A percentile compares a stretch with the other conserved stretches of the same genome.
These are phyloP conservation scores for Boletus vermiculosoides DNA, from an alignment of 768 basidiomycete genomes.

Conservation along the genomic window DNA sequence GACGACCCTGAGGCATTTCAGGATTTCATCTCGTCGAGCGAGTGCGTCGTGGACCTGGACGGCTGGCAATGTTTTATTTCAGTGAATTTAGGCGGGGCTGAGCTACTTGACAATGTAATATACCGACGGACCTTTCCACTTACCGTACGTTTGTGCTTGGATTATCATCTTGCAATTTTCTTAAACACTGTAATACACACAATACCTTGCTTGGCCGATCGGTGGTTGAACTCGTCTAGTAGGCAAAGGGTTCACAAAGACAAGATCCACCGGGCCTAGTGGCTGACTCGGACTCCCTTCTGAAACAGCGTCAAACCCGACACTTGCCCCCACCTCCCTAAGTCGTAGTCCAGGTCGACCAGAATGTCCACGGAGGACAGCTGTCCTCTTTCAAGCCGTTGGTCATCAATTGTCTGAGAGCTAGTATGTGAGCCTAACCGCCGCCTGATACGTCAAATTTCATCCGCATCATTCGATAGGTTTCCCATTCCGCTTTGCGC, in stretches of 20 bases:
- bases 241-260: too few species aligned
- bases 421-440: not conserved
- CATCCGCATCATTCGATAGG: not conserved
- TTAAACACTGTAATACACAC: not conserved
- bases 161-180: not conserved
- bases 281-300: not conserved
- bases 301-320: not conserved
- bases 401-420: not conserved
- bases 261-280: not conserved
- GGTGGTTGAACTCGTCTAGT: too few species aligned
- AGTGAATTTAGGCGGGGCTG: not conserved
- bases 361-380: not conserved
- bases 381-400: not conserved
- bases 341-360: not conserved
- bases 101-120: not conserved
- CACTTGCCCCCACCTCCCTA: not conserved
- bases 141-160: not conserved
- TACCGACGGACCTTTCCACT: not conserved
- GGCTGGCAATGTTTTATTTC: constrained; percentile 4
- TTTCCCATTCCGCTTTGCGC: too few species aligned
- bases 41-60: constrained; percentile 17
- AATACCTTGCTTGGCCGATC: not conserved
- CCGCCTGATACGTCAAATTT: not conserved
- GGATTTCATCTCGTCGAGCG: constrained; percentile 9
- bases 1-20: constrained; percentile 13